These are phyloP conservation scores for Corchorus capsularis DNA, from an alignment of 345 rosid genomes.

Conservation along the genomic window DNA sequence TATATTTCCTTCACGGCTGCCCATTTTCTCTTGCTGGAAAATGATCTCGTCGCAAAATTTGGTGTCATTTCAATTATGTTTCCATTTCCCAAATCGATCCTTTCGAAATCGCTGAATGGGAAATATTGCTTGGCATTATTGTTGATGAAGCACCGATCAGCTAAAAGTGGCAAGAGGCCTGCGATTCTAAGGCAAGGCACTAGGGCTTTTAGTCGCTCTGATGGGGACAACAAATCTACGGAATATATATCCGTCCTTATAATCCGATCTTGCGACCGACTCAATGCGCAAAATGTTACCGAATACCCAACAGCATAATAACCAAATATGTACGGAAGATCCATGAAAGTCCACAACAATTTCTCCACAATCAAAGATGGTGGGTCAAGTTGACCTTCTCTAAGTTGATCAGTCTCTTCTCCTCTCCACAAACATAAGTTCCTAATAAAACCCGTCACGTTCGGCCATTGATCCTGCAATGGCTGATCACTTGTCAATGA, in stretches of 20 bases:
- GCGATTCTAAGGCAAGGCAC: conserved; percentile 88
- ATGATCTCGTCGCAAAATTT: conserved; percentile 56
- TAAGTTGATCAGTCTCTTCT: conserved; percentile 66
- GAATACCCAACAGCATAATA: conserved; percentile 75
- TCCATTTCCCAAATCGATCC: conserved; percentile 51
- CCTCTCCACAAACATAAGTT: conserved; percentile 94
- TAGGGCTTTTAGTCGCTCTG: conserved; percentile 69
- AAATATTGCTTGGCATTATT: conserved; percentile 31
- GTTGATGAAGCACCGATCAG: conserved; percentile 56
- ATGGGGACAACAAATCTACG: conserved; percentile 57
- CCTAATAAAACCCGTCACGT: conserved; percentile 72
- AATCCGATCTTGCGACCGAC: conserved; percentile 63
- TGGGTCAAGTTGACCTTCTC: conserved; percentile 68
- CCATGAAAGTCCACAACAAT: conserved; percentile 81
- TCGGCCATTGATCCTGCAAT: conserved; percentile 89
- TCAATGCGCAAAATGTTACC: conserved; percentile 83
- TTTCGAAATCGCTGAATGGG: conserved; percentile 75
- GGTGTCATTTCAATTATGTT: conserved; percentile 70
- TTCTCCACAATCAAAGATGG: conserved; percentile 69
- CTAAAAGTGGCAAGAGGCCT: conserved; percentile 68
- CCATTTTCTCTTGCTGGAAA: conserved; percentile 66
- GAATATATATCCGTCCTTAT: conserved; percentile 74
- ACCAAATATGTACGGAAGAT: conserved; percentile 84
- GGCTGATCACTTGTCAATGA: conserved; percentile 18
- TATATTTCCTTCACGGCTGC: conserved; percentile 73